Evolutionary conservation across 2,329 filamentous ascomycete genomes (phyloP), one percentile per base, ranked within the genome.

Genomic region (Lasiodiplodia sp.): DNA sequence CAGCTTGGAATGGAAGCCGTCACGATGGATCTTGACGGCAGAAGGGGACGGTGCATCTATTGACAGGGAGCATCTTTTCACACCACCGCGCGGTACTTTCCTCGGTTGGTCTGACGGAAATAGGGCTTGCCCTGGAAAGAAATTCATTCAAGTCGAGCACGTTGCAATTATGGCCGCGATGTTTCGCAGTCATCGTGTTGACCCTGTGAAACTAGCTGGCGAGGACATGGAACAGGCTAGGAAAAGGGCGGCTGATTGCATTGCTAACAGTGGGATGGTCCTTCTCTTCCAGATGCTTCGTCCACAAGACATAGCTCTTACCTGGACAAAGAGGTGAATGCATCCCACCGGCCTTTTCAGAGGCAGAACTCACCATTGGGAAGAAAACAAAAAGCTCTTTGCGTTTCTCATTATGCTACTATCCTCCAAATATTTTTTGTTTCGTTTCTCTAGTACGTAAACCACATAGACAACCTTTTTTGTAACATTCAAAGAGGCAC

Each of bases 11-110:
- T 81, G 75, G 74, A 70, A 75, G 11, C 79, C 78, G 7, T 71
- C 71, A 37, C 76, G 79, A 28, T 81, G 79, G 79, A 75, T 80
- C 62, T n/a, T 47, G 21, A 49, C 18, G 4, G 52, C 55, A 8
- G 37, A 63, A 4, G 58, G 38, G 4, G 38, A 31, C 16, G 40
- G 58, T 12, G 38, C 58, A 16, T 12, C 58, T 49, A 67, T 60
- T 10, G 44, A 68, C 52, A 52, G 70, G 52, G 55, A 64, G 11
- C 53, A 70, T 11, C 38, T 40, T 31, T 5, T 68, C 8, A 68
- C 47, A 10, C 71, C 69, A 12, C 53, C 62, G 21, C 37, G 63
- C 14, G 69, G 67, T 51, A 69, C 71, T 47, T 73, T 66, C 25
- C 64, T 74, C 0, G 70, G 70, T 6, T 74, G 72, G 73, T 70